These are phyloP conservation scores for Cutaneotrichosporon spelunceum DNA, from an alignment of 1,284 basidiomycete species.

Conservation along the genomic window DNA sequence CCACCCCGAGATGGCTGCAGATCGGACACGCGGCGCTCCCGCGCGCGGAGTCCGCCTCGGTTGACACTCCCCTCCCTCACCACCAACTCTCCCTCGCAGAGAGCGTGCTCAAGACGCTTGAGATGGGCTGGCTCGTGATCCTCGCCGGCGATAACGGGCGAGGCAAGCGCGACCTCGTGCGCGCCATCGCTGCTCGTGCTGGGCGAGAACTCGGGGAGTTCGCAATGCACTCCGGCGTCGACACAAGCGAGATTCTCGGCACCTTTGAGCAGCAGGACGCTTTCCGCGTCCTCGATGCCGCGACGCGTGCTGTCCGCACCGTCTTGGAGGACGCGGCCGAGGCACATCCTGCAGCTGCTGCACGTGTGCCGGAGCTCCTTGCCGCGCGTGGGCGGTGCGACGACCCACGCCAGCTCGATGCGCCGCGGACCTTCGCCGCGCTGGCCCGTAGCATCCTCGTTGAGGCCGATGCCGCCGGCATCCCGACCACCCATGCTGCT, in stretches of 20 bases:
- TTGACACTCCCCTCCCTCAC: slow-evolving; percentile 61
- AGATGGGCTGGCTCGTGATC: slow-evolving; percentile 82
- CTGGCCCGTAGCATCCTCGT: slow-evolving; percentile 15
- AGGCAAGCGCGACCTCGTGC: slow-evolving; percentile 79
- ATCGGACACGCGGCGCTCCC: slow-evolving; percentile 64
- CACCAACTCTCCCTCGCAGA: slow-evolving; percentile 68
- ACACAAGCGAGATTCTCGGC: slow-evolving; percentile 91
- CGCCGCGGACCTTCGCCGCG: slow-evolving; percentile 17
- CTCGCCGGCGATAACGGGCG: slow-evolving; percentile 69
- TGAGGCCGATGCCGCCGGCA: slow-evolving; percentile 21
- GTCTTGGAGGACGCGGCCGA: slow-evolving; percentile 28
- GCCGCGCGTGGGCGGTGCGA: slow-evolving; percentile 25
- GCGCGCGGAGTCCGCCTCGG: slow-evolving; percentile 52
- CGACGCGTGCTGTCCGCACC: slow-evolving; percentile 15
- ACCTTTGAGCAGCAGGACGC: slow-evolving; percentile 87
- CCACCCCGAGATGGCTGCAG: slow-evolving; percentile 61
- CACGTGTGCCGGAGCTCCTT: slow-evolving; percentile 19
- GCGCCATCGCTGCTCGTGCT: slow-evolving; percentile 66
- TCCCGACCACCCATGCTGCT: slow-evolving; percentile 35
- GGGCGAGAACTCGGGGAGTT: slow-evolving; percentile 72
- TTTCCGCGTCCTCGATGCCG: slow-evolving; percentile 27
- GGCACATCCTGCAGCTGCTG: slow-evolving; percentile 17
- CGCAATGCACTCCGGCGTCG: slow-evolving; percentile 79
- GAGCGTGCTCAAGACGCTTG: slow-evolving; percentile 70
- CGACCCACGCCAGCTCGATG: slow-evolving; percentile 20